These are phyloP conservation scores for Calycina marina DNA, from an alignment of 2,329 filamentous ascomycete genomes.

Conservation along the genomic window DNA sequence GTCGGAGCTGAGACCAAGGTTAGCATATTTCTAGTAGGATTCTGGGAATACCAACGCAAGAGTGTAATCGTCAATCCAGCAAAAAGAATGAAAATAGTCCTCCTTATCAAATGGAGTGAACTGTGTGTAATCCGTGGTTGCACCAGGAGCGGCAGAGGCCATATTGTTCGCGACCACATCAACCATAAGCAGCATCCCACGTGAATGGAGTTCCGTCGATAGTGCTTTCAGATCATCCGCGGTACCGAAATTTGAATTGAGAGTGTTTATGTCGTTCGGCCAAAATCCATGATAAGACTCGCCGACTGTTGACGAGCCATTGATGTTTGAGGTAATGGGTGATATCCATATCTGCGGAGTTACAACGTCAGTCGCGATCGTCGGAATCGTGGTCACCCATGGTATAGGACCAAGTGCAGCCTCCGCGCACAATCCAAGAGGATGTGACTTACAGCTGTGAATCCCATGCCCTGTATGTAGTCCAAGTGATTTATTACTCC, in stretches of 20 bases:
- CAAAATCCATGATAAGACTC: slow-evolving; percentile 31
- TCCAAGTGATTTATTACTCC: slow-evolving; percentile 27
- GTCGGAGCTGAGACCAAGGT: no score
- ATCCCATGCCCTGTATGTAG: slow-evolving; percentile 27
- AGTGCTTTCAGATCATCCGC: slow-evolving; percentile 31
- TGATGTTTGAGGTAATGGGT: slow-evolving; percentile 26
- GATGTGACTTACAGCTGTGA: slow-evolving; percentile 20
- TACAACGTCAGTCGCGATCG: no score
- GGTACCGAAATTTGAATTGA: slow-evolving; percentile 35
- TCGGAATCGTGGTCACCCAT: no score
- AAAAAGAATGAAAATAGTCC: not conserved
- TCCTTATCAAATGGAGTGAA: slow-evolving; percentile 27
- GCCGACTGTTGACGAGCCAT: slow-evolving; percentile 24
- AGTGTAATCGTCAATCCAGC: not conserved
- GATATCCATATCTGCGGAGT: slow-evolving; percentile 28
- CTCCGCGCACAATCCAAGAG: no score
- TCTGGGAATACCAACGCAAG: slow-evolving; percentile 7
- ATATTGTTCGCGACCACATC: slow-evolving; percentile 37
- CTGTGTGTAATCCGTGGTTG: slow-evolving; percentile 24
- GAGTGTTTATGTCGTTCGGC: slow-evolving; percentile 29
- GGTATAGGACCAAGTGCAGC: no score
- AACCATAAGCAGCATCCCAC: slow-evolving; percentile 36
- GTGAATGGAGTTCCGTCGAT: slow-evolving; percentile 28
- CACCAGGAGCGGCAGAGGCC: slow-evolving; percentile 19
- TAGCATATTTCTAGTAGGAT: no score